phyloP scores from a whole-genome alignment of 805 yeast genomes.

The Torulaspora microellipsoides region DNA sequence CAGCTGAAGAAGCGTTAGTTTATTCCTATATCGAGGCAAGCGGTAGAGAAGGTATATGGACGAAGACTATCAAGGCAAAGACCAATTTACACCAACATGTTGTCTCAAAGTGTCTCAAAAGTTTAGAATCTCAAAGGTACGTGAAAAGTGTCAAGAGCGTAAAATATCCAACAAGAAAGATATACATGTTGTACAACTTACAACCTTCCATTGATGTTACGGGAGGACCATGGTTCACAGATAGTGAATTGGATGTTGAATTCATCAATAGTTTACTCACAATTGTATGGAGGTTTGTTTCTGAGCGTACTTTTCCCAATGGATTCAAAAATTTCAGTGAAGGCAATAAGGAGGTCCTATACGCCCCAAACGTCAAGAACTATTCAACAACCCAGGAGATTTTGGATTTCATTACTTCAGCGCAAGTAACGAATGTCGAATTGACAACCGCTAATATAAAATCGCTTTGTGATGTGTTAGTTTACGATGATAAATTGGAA shows the following conservation, averaged over 20 bases:
- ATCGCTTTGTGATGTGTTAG: slow-evolving; percentile 80
- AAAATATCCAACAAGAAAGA: slow-evolving; percentile 88
- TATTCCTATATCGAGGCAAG: slow-evolving; percentile 89
- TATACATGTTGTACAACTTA: slow-evolving; percentile 88
- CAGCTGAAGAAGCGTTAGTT: slow-evolving; percentile 83
- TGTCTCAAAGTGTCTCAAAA: slow-evolving; percentile 76
- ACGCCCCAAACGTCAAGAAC: slow-evolving; percentile 53
- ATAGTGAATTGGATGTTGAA: slow-evolving; percentile 88
- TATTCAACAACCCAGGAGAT: slow-evolving; percentile 73
- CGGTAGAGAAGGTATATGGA: slow-evolving; percentile 95
- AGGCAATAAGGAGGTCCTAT: slow-evolving; percentile 31
- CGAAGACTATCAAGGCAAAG: slow-evolving; percentile 81
- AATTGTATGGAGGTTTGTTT: slow-evolving; percentile 84
- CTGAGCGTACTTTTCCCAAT: slow-evolving; percentile 69
- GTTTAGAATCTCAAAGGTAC: slow-evolving; percentile 71
- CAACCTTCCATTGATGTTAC: slow-evolving; percentile 95
- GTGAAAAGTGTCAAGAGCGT: slow-evolving; percentile 90
- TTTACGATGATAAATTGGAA: slow-evolving; percentile 83
- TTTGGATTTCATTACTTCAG: slow-evolving; percentile 62
- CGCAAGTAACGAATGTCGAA: slow-evolving; percentile 79
- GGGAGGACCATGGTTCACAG: slow-evolving; percentile 99
- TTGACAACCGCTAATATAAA: slow-evolving; percentile 68
- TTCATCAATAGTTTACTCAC: slow-evolving; percentile 80
- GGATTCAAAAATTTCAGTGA: slow-evolving; percentile 44
- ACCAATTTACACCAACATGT: slow-evolving; percentile 89